A percentile compares a stretch with the other conserved stretches of the same genome.
Conservation (phyloP, 441 rosid species). For the Populus hybrid region DNA sequence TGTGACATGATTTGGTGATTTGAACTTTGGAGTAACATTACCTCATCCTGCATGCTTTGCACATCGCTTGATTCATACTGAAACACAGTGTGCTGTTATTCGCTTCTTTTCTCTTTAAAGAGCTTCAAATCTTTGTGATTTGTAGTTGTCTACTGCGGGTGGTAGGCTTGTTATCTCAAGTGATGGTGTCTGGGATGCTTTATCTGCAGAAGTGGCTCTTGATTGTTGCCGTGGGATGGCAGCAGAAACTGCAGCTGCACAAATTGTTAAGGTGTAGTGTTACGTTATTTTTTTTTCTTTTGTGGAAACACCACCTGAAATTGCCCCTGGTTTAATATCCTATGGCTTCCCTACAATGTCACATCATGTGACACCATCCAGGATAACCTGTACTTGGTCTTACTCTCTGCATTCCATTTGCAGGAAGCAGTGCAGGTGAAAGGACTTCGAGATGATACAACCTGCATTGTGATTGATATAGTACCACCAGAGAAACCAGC, state of each 20-base stretch:
- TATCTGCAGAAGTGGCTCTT: slow-evolving; percentile 77
- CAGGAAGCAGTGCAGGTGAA: slow-evolving; percentile 84
- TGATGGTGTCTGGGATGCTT: slow-evolving; percentile 99
- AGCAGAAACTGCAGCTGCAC: slow-evolving; percentile 86
- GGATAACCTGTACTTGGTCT: not conserved
- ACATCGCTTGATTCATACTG: not conserved
- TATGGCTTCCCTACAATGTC: not conserved
- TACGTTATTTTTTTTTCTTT: not conserved
- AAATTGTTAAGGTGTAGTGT: slow-evolving; percentile 75
- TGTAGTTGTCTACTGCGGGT: slow-evolving; percentile 88
- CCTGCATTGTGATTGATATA: slow-evolving; percentile 93
- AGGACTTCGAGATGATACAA: slow-evolving; percentile 98
- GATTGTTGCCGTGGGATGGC: slow-evolving; percentile 93
- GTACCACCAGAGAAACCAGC: slow-evolving; percentile 73
- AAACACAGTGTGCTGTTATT: not conserved
- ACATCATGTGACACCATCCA: not conserved
- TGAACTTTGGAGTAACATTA: not conserved
- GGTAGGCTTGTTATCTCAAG: slow-evolving; percentile 92
- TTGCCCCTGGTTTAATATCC: not conserved
- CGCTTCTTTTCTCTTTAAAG: not conserved
- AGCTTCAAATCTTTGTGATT: slow-evolving; percentile 13
- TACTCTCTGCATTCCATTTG: slow-evolving; percentile 19
- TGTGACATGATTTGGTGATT: not conserved
- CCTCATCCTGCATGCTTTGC: not conserved
- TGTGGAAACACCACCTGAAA: not conserved